A percentile compares a stretch with the other conserved stretches of the same genome.
phyloP scores from a whole-genome alignment of 805 yeast genomes.

The Saccharomycopsis fibuligera region DNA sequence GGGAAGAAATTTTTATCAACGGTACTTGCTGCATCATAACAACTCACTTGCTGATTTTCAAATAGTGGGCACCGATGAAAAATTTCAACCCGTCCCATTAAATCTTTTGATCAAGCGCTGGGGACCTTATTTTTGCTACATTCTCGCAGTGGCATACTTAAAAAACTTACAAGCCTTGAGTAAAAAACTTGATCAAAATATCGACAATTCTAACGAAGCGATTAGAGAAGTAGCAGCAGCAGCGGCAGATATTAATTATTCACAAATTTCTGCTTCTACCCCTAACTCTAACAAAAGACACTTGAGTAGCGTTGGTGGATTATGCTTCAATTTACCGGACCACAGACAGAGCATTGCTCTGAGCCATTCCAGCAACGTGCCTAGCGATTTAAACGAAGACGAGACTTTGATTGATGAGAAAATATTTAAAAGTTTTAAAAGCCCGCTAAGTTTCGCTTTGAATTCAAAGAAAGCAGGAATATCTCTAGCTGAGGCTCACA shows the following conservation, averaged over 20 bases:
- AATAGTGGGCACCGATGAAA: constrained; percentile 63
- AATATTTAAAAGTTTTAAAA: constrained; percentile 3
- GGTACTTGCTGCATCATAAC: constrained; percentile 38
- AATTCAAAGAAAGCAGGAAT: neutral
- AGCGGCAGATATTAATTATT: neutral
- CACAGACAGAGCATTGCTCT: neutral
- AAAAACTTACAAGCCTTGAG: constrained; percentile 32
- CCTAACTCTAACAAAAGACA: neutral
- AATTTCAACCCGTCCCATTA: constrained; percentile 55
- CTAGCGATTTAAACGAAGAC: neutral
- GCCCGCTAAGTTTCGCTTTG: constrained; percentile 11
- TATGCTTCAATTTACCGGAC: too few relatives aligned
- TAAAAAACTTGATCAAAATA: constrained; percentile 2
- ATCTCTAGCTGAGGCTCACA: too few relatives aligned
- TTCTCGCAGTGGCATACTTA: constrained; percentile 59
- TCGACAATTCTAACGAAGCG: neutral
- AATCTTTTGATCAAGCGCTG: constrained; percentile 62
- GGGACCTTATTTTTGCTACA: constrained; percentile 64
- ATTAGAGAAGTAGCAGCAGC: neutral
- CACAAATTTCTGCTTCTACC: neutral
- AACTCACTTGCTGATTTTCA: constrained; percentile 64
- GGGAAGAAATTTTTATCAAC: constrained; percentile 67
- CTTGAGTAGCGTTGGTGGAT: neutral
- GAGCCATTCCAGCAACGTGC: neutral
- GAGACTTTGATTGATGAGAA: neutral